A percentile compares a stretch with the other conserved stretches of the same genome.
Evolutionary conservation across 139 green algal genomes (phyloP).

Genomic region (Protoeuglena noctilucae): DNA sequence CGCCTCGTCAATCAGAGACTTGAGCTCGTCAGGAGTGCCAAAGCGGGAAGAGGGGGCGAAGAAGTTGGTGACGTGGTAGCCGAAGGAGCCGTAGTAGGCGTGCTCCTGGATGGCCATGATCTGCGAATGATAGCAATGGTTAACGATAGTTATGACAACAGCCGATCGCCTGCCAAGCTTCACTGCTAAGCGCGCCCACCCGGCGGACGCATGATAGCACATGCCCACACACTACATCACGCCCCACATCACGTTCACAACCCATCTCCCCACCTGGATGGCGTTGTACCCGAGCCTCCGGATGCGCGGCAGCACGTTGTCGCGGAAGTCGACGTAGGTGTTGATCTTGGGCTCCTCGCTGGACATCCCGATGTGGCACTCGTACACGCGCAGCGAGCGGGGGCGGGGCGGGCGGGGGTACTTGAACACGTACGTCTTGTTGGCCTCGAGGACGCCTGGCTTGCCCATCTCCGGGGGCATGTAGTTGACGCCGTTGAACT

Average conservation of each 20-base stretch:
- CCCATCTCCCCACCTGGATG: no score
- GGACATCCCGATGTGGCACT: slow-evolving; percentile 96
- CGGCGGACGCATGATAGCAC: no score
- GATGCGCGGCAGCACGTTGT: slow-evolving; percentile 87
- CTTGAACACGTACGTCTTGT: slow-evolving; percentile 81
- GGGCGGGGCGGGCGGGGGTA: slow-evolving; percentile 72
- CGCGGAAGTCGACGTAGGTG: slow-evolving; percentile 82
- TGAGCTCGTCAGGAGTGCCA: slow-evolving; percentile 95
- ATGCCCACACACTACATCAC: no score
- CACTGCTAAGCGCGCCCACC: no score
- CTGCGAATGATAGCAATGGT: no score
- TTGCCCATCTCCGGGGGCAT: slow-evolving; percentile 31
- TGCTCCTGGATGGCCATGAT: slow-evolving; percentile 99
- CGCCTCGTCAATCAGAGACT: slow-evolving; percentile 83
- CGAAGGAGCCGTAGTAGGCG: slow-evolving; percentile 78
- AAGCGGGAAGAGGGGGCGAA: slow-evolving; percentile 72
- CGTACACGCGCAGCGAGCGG: slow-evolving; percentile 82
- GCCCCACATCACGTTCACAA: no score
- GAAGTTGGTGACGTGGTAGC: slow-evolving; percentile 98
- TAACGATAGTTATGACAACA: no score
- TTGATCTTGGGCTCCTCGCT: slow-evolving; percentile 64
- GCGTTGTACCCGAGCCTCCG: slow-evolving; percentile 88
- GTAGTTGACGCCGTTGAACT: slow-evolving; percentile 82
- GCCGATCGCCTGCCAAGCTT: no score
- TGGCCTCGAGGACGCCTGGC: slow-evolving; percentile 31